Evolutionary conservation across 1,284 basidiomycete species (phyloP), one percentile per base, ranked within the genome.

Genomic region (Taiwanofungus camphoratus): DNA sequence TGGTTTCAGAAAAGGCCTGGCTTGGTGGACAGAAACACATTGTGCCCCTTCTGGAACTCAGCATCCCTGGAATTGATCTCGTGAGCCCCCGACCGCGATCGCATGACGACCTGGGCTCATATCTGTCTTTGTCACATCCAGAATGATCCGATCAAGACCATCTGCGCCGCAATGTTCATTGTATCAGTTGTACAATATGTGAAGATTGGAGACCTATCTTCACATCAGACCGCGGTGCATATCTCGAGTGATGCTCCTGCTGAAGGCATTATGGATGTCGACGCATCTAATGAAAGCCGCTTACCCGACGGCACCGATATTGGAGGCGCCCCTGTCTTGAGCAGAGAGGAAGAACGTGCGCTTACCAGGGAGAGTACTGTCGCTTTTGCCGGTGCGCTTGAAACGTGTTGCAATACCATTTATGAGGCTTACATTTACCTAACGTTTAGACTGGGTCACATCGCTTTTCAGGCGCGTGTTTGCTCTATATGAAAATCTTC

Each of bases 101-200:
- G n/a, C n/a, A n/a, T n/a, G n/a, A n/a, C n/a, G n/a, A n/a, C n/a
- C n/a, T n/a, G n/a, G n/a, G n/a, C n/a, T n/a, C n/a, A n/a, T n/a
- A n/a, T n/a, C n/a, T n/a, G n/a, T n/a, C n/a, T n/a, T n/a, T n/a
- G n/a, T n/a, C n/a, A n/a, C n/a, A n/a, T 33, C 20, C 49, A 95
- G 77, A 98, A 97, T 63, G 94, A 98, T 52, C 91, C 93, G 0
- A 73, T 78, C 52, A 98, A 98, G 73, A 97, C 94, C 2, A 71
- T 92, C 36, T 86, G 81, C 51, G 77, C 87, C 0, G 79, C 86
- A 5, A 79, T 83, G 68, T 88, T 92, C 56, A 87, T 96, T 46
- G 73, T 86, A 33, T 77, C 82, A 43, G 76, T 79, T 12, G 74
- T 89, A 22, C 85, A 92, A 56, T 81, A 87, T 51, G 80, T 96